These are phyloP conservation scores for Pseudogymnoascus sp. DNA, from an alignment of 2,329 filamentous ascomycete genomes.

Conservation along the genomic window DNA sequence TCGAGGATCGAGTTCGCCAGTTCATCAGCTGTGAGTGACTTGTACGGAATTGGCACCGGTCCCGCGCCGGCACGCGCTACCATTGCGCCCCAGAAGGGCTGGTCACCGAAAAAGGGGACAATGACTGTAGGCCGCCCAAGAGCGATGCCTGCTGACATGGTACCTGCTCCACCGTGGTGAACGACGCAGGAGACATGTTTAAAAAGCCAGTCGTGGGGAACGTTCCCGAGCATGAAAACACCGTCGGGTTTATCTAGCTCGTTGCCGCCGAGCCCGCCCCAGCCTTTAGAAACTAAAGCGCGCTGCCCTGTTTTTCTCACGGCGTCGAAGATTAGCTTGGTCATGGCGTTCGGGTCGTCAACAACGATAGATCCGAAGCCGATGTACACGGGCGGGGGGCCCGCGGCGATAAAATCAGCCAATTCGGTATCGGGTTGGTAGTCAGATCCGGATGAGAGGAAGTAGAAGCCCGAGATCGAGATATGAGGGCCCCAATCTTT, in stretches of 20 bases:
- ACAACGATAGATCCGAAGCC: slow-evolving; percentile 75
- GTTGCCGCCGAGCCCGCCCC: slow-evolving; percentile 71
- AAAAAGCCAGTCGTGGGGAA: slow-evolving; percentile 82
- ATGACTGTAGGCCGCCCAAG: slow-evolving; percentile 69
- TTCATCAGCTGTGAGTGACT: slow-evolving; percentile 55
- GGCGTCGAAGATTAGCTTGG: slow-evolving; percentile 60
- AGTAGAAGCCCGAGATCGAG: slow-evolving; percentile 65
- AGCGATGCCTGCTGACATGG: slow-evolving; percentile 71
- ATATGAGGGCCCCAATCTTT: slow-evolving; percentile 64
- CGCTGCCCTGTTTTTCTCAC: slow-evolving; percentile 55
- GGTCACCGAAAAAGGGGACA: slow-evolving; percentile 76
- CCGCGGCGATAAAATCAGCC: slow-evolving; percentile 54
- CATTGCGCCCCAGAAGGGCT: slow-evolving; percentile 73
- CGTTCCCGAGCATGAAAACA: slow-evolving; percentile 72
- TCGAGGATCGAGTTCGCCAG: slow-evolving; percentile 54
- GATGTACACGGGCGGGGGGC: slow-evolving; percentile 66
- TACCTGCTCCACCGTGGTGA: slow-evolving; percentile 79
- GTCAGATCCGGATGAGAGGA: slow-evolving; percentile 55
- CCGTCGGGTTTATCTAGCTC: slow-evolving; percentile 57
- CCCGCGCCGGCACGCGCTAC: slow-evolving; percentile 62
- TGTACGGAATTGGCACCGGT: slow-evolving; percentile 58
- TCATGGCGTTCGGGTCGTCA: slow-evolving; percentile 61
- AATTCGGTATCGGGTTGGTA: slow-evolving; percentile 58
- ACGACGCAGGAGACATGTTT: slow-evolving; percentile 69
- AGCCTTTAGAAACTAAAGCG: slow-evolving; percentile 74